Conservation (phyloP, 148 eudicot species). For the Polygonum maritimum region DNA sequence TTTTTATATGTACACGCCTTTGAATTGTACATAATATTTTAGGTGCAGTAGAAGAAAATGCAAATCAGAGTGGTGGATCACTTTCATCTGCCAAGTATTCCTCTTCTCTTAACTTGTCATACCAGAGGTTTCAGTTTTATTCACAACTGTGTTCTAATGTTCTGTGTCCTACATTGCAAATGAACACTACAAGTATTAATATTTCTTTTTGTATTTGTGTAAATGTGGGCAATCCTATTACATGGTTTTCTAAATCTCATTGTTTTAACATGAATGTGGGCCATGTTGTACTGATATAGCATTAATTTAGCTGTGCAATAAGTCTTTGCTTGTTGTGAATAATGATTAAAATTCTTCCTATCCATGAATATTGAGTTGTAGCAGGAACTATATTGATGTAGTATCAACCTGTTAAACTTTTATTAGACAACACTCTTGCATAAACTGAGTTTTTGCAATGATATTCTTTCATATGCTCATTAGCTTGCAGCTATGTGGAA, state of each 20-base stretch:
- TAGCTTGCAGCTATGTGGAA: not conserved
- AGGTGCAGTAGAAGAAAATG: not conserved
- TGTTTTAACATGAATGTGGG: not conserved
- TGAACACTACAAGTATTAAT: not conserved
- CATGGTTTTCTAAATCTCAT: not conserved
- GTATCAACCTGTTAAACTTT: not conserved
- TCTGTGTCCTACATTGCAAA: not conserved
- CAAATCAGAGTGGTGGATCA: not conserved
- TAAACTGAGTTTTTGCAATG: not conserved
- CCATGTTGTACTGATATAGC: not conserved
- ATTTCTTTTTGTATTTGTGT: not conserved
- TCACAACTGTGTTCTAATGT: not conserved
- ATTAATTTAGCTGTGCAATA: not conserved
- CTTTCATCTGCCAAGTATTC: constrained; percentile 7
- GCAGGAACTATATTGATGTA: not conserved
- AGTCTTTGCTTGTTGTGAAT: not conserved
- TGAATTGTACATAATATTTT: not conserved
- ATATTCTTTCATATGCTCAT: not conserved
- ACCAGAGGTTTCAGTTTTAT: not conserved
- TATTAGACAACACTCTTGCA: not conserved
- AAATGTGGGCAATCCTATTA: not conserved
- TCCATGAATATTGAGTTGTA: not conserved
- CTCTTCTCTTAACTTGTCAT: not conserved
- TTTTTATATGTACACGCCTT: not conserved
- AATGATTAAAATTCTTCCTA: not conserved